Conservation (phyloP, 2,329 filamentous ascomycete genomes). For the Aspergillus aculeatinus region DNA sequence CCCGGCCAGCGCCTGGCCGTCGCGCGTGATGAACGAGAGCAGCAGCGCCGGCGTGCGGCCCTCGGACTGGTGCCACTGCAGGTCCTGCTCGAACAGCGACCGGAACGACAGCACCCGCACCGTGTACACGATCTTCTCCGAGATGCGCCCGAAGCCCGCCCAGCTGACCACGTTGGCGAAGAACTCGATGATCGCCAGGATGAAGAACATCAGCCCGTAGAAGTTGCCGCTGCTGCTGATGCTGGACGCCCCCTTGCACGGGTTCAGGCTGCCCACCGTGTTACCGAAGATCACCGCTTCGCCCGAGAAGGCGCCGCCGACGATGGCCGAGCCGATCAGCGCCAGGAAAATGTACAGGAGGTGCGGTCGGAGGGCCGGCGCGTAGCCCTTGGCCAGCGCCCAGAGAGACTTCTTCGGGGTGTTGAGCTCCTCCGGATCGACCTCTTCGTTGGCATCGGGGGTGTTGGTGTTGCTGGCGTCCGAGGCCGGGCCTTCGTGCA, state of each 20-base stretch:
- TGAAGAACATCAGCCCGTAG: slow-evolving; percentile 59
- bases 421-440: not conserved
- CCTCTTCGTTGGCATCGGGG: not conserved
- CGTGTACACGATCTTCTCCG: slow-evolving; percentile 64
- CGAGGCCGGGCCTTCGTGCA: not conserved
- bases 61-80: slow-evolving; percentile 68
- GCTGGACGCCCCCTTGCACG: slow-evolving; percentile 49
- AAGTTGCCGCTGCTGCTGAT: slow-evolving; percentile 53
- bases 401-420: not conserved
- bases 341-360: slow-evolving; percentile 48
- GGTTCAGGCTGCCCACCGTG: slow-evolving; percentile 56
- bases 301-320: slow-evolving; percentile 57
- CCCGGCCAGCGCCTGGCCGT: slow-evolving; percentile 64
- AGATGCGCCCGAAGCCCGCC: slow-evolving; percentile 56
- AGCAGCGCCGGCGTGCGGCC: slow-evolving; percentile 61
- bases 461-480: not conserved
- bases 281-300: slow-evolving; percentile 60
- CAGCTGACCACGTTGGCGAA: slow-evolving; percentile 61
- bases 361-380: slow-evolving; percentile 31
- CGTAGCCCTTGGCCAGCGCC: not conserved
- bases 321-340: slow-evolving; percentile 53
- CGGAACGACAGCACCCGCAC: slow-evolving; percentile 64
- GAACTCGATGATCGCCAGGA: slow-evolving; percentile 59
- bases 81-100: slow-evolving; percentile 63
- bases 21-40: slow-evolving; percentile 66